phyloP scores from a whole-genome alignment of 2,329 filamentous ascomycete genomes.

The Aspergillaceae sp. region DNA sequence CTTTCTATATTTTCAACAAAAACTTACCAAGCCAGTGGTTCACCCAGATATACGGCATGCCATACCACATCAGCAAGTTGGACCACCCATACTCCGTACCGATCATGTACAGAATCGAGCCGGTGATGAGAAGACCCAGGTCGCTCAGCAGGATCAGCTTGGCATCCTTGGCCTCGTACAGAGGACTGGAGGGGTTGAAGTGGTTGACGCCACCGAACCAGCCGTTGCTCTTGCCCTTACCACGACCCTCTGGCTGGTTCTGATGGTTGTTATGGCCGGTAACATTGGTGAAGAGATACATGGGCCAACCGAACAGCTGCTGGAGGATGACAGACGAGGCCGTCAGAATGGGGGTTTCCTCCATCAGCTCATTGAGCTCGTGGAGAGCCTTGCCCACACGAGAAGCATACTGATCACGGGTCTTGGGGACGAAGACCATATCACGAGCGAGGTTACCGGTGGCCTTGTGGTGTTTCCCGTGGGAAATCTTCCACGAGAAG shows the following conservation, averaged over 20 bases:
- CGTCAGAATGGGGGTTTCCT: slow-evolving; percentile 87
- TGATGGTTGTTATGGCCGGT: slow-evolving; percentile 95
- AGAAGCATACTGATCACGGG: slow-evolving; percentile 68
- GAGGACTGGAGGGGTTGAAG: slow-evolving; percentile 77
- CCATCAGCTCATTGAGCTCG: slow-evolving; percentile 78
- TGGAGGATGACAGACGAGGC: slow-evolving; percentile 65
- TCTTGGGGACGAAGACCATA: slow-evolving; percentile 98
- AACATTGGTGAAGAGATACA: slow-evolving; percentile 85
- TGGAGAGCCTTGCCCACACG: slow-evolving; percentile 66
- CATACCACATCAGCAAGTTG: slow-evolving; percentile 92
- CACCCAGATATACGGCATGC: slow-evolving; percentile 90
- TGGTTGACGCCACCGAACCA: slow-evolving; percentile 78
- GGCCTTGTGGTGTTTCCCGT: slow-evolving; percentile 99
- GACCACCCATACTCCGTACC: slow-evolving; percentile 70
- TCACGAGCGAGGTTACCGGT: slow-evolving; percentile 95
- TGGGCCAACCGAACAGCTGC: slow-evolving; percentile 86
- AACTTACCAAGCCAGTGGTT: slow-evolving; percentile 96
- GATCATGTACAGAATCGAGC: slow-evolving; percentile 56
- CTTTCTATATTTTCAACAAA: background rate
- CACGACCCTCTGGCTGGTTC: slow-evolving; percentile 83
- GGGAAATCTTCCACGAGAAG: slow-evolving; percentile 99
- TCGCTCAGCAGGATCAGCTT: slow-evolving; percentile 81
- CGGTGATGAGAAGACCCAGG: slow-evolving; percentile 61
- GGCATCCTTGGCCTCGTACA: slow-evolving; percentile 88
- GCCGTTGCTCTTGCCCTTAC: slow-evolving; percentile 85